A percentile compares a stretch with the other conserved stretches of the same genome.
phyloP scores from a whole-genome alignment of 495 filamentous ascomycete species.

The Aspergillus egyptiacus region DNA sequence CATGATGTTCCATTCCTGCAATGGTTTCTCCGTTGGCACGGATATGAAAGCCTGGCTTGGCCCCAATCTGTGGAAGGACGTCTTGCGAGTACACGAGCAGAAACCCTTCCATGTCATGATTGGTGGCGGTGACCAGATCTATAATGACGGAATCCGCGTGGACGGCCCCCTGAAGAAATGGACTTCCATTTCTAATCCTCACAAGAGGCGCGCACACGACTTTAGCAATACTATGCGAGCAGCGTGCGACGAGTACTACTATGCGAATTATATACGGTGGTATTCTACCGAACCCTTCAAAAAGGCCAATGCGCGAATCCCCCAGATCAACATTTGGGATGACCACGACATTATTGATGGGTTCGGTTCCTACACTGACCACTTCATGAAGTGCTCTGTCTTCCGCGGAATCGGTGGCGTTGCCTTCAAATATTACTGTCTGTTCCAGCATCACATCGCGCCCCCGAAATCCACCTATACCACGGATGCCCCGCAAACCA shows the following conservation, averaged over 20 bases:
- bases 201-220: conserved; percentile 68
- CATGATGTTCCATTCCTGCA: conserved; percentile 94
- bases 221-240: conserved; percentile 68
- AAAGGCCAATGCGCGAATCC: conserved; percentile 75
- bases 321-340: conserved; percentile 93
- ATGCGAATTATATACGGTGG: conserved; percentile 84
- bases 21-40: conserved; percentile 91
- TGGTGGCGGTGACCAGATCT: conserved; percentile 93
- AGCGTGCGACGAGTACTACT: conserved; percentile 84
- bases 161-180: conserved; percentile 70
- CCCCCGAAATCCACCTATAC: conserved; percentile 80
- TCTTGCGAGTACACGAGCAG: conserved; percentile 60
- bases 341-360: conserved; percentile 91
- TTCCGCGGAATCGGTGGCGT: conserved; percentile 87
- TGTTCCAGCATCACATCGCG: conserved; percentile 89
- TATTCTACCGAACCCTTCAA: conserved; percentile 81
- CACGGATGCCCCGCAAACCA: conserved; percentile 57
- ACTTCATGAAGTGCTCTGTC: conserved; percentile 87
- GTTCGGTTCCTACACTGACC: conserved; percentile 86
- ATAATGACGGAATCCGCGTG: conserved; percentile 85
- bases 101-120: conserved; percentile 92
- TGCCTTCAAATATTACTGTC: conserved; percentile 83
- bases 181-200: conserved; percentile 76
- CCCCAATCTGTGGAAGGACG: conserved; percentile 84
- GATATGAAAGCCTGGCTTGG: conserved; percentile 81